Conservation (phyloP, 2,329 filamentous ascomycete genomes). For the Fusarium transvaalense region DNA sequence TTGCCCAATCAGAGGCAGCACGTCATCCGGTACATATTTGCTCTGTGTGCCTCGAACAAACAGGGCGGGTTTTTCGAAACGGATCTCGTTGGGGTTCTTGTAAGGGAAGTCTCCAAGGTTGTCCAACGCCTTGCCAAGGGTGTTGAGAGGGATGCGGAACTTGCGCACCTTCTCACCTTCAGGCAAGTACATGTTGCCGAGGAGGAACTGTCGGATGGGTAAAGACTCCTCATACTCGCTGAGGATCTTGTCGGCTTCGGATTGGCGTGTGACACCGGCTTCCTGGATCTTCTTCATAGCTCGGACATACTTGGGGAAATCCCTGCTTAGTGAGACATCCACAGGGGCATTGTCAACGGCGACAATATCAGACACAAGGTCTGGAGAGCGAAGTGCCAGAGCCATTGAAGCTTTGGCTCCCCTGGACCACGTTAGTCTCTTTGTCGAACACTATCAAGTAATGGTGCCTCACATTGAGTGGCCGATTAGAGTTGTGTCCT, state of each 20-base stretch:
- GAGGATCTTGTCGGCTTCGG: constrained; percentile 85
- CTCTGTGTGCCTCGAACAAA: constrained; percentile 84
- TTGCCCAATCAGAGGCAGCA: constrained; percentile 79
- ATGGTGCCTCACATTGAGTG: constrained; percentile 81
- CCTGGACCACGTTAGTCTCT: constrained; percentile 57
- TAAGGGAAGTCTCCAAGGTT: constrained; percentile 92
- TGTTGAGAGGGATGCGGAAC: constrained; percentile 84
- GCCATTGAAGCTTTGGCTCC: constrained; percentile 95
- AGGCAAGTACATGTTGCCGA: constrained; percentile 82
- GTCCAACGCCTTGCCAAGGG: constrained; percentile 75
- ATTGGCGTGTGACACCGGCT: constrained; percentile 73
- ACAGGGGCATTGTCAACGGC: constrained; percentile 94
- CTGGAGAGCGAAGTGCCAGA: constrained; percentile 78
- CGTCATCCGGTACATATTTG: constrained; percentile 84
- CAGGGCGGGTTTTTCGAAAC: constrained; percentile 82
- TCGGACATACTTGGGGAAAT: constrained; percentile 83
- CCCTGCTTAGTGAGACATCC: constrained; percentile 78
- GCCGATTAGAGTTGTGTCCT: constrained; percentile 82
- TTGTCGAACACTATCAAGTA: not conserved
- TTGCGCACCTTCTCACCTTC: constrained; percentile 66
- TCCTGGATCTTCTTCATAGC: constrained; percentile 87
- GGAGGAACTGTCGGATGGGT: constrained; percentile 87
- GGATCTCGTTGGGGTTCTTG: constrained; percentile 73
- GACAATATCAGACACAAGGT: constrained; percentile 77
- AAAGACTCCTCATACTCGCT: constrained; percentile 78